phyloP scores from a whole-genome alignment of 805 yeast species.

The Myxozyma geophila region DNA sequence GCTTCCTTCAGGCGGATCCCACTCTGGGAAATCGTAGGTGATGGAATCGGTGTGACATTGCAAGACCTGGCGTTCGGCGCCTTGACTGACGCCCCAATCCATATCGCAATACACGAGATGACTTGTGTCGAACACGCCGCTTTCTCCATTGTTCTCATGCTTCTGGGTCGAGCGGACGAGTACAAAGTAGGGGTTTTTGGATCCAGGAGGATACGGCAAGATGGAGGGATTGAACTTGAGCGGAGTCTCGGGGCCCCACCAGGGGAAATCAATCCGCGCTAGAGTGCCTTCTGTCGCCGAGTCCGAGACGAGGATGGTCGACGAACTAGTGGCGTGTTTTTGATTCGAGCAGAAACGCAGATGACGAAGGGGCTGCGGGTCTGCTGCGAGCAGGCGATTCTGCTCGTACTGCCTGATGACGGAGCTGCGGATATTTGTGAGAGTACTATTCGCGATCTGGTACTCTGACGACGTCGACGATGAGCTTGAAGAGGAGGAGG shows the following conservation, averaged over 20 bases:
- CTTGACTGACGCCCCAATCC: slow-evolving; percentile 19
- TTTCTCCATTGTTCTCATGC: neutral
- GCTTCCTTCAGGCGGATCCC: slow-evolving; percentile 16
- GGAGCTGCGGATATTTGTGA: neutral
- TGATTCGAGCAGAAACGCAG: slow-evolving; percentile 17
- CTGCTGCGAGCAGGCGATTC: neutral
- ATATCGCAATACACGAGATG: slow-evolving; percentile 26
- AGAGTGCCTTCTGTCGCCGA: slow-evolving; percentile 21
- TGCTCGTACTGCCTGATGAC: slow-evolving; percentile 16
- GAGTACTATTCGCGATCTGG: no score
- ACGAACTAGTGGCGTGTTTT: neutral
- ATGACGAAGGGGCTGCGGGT: neutral
- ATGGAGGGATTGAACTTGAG: slow-evolving; percentile 19
- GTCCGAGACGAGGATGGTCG: slow-evolving; percentile 10
- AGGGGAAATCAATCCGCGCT: slow-evolving; percentile 13
- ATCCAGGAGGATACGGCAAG: slow-evolving; percentile 23
- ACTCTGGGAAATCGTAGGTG: slow-evolving; percentile 10
- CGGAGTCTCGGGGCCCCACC: slow-evolving; percentile 4
- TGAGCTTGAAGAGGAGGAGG: neutral
- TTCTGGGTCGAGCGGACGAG: neutral
- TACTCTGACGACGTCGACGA: no score
- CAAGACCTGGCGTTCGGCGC: slow-evolving; percentile 15
- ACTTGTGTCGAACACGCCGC: neutral
- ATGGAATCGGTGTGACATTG: slow-evolving; percentile 4
- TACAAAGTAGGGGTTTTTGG: slow-evolving; percentile 22